Base-by-base conservation (phyloP, 805 yeast genomes). In the Starmerella sp. region DNA sequence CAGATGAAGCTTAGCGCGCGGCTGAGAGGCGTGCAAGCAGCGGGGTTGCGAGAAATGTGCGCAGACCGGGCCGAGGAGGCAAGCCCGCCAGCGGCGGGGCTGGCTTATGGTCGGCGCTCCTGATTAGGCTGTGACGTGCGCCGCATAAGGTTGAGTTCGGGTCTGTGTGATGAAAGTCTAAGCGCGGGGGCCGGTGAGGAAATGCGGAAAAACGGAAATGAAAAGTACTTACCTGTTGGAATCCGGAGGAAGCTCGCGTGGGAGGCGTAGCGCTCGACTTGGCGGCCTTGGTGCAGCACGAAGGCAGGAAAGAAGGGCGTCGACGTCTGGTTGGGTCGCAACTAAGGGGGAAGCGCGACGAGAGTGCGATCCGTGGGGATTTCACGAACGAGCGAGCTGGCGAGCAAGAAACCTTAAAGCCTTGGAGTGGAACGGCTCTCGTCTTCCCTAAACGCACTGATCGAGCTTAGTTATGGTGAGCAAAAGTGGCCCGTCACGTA, bases 401-500 rank as follows among this genome's bases (percentile, higher is more conserved):
- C 5, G n/a, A 11, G 36, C 14, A 44, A 10, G 38, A 30, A 44
- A 44, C 48, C 36, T 31, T 44, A 44, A 44, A 31, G 36, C 13
- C 30, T 29, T 28, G 29, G 36, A 14, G n/a, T 29, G 17, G n/a
- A 13, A 28, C 8, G 46, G 6, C n/a, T 9, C 46, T 14, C 36
- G 36, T 8, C 10, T 31, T 22, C 15, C 36, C 48, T 30, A 5
- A 44, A 44, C 48, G 48, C 48, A 44, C 37, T 44, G 48, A 44
- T 44, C 48, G 48, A 44, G 48, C 48, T 44, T 44, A 44, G 48
- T 44, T 30, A 44, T 6, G 14, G 15, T 7, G n/a, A 42, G 45
- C 32, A 31, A 31, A 44, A 44, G 37, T 44, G 35, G 48, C 36
- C 48, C 36, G 48, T 44, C 48, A 44, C 48, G 48, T 44, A 44